Percentiles rank a stretch among this genome's conserved stretches.
phyloP scores from a whole-genome alignment of 345 rosid genomes.

The Citrus sinensis region DVS_A1.0 CM039166.1:16612501-16613000 shows the following conservation, averaged over 20 bases:
- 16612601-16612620: conserved; percentile 64
- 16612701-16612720: background rate
- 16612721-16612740: background rate
- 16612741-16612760: conserved; percentile 76
- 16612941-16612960: conserved; percentile 57
- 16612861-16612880: conserved; percentile 25
- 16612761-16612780: conserved; percentile 57
- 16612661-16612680: background rate
- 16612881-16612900: background rate
- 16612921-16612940: background rate
- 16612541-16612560: conserved; percentile 43
- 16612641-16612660: conserved; percentile 42
- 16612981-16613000: conserved; percentile 83
- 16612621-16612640: conserved; percentile 91
- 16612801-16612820: conserved; percentile 86
- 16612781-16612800: conserved; percentile 78
- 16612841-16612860: conserved; percentile 66
- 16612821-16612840: conserved; percentile 71
- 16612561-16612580: conserved; percentile 61
- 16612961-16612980: conserved; percentile 80
- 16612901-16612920: background rate
- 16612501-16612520: background rate
- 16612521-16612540: background rate
- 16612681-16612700: background rate
- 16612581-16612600: conserved; percentile 75